These are phyloP conservation scores for Auricularia sp. DNA, from an alignment of 768 basidiomycete genomes.

Conservation along the genomic window DNA sequence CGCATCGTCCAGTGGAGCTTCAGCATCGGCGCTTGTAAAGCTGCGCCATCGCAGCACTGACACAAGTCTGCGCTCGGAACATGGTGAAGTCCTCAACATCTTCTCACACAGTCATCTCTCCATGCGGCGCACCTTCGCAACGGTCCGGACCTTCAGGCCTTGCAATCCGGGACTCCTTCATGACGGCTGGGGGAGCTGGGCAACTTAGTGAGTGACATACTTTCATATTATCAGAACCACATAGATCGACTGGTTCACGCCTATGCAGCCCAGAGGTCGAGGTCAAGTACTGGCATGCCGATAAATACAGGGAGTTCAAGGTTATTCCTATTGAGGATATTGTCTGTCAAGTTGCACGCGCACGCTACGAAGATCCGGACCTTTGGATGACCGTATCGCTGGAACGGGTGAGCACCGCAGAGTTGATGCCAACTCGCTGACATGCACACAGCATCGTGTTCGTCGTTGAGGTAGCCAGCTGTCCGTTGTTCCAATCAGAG, in stretches of 20 bases:
- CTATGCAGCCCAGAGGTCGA: constrained; percentile 15
- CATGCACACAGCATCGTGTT: no score
- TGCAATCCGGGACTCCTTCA: neutral
- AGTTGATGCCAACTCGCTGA: no score
- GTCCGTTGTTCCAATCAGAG: no score
- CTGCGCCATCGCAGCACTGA: no score
- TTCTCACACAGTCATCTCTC: constrained; percentile 10
- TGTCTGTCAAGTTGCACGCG: neutral
- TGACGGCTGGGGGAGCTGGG: no score
- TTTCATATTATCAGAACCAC: neutral
- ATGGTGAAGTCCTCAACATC: constrained; percentile 5
- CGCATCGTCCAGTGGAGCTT: no score
- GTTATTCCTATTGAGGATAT: neutral
- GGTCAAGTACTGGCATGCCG: constrained; percentile 10
- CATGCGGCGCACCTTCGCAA: constrained; percentile 10
- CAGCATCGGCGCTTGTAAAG: no score
- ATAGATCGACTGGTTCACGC: neutral
- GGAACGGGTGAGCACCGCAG: neutral
- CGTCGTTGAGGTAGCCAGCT: no score
- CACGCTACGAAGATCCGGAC: neutral
- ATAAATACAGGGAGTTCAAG: neutral
- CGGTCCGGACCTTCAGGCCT: constrained; percentile 1
- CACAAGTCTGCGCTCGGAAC: constrained; percentile 7
- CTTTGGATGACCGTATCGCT: neutral
- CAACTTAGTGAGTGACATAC: no score